Evolutionary conservation across 2,329 filamentous ascomycete species (phyloP).

Genomic region (Chaetomium sp.): DNA sequence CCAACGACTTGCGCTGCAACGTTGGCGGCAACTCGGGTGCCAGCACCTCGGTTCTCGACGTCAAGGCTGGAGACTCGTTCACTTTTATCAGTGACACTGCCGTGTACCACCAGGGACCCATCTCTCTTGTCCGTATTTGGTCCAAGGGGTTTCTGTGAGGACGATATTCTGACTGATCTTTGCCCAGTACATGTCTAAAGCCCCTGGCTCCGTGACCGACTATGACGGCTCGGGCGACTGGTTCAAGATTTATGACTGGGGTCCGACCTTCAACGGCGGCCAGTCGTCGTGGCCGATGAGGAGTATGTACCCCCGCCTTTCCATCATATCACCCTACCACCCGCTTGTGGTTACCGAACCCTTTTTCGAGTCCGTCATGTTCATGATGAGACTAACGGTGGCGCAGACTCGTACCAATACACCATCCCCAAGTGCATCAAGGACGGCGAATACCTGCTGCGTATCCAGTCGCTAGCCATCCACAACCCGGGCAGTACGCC

Average conservation of each 20-base stretch:
- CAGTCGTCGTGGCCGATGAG: slow-evolving; percentile 33
- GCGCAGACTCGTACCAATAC: slow-evolving; percentile 28
- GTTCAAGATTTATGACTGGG: slow-evolving; percentile 48
- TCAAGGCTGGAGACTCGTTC: slow-evolving; percentile 45
- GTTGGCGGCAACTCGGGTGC: slow-evolving; percentile 42
- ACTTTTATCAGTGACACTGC: slow-evolving; percentile 45
- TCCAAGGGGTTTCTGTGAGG: slow-evolving; percentile 19
- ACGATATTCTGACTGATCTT: background rate
- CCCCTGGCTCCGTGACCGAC: slow-evolving; percentile 40
- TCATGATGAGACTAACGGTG: background rate
- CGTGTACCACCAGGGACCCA: slow-evolving; percentile 49
- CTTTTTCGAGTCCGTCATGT: background rate
- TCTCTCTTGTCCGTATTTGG: slow-evolving; percentile 37
- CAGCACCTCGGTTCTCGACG: slow-evolving; percentile 40
- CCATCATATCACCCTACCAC: background rate
- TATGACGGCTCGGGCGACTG: slow-evolving; percentile 47
- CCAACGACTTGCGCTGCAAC: slow-evolving; percentile 46
- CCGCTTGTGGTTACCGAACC: background rate
- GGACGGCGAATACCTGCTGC: slow-evolving; percentile 46
- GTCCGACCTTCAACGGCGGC: slow-evolving; percentile 37
- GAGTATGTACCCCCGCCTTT: slow-evolving; percentile 33
- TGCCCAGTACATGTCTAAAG: slow-evolving; percentile 45
- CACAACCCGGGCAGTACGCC: slow-evolving; percentile 44
- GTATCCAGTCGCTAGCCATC: slow-evolving; percentile 50
- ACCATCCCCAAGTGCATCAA: slow-evolving; percentile 37